Conservation (phyloP, 2,329 filamentous ascomycete species). For the Botrytis medusae region DNA sequence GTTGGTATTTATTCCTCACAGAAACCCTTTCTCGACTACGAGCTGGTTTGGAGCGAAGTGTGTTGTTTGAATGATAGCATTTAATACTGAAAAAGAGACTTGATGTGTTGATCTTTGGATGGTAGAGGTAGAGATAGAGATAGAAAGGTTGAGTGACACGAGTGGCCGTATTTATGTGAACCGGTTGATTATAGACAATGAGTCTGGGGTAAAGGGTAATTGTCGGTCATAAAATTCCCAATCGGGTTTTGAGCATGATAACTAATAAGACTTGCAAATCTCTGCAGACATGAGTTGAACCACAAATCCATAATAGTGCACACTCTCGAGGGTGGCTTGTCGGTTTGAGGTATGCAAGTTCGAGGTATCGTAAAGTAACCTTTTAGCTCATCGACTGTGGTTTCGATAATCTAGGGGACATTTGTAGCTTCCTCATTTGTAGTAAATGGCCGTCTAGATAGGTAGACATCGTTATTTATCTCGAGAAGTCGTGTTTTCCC, state of each 20-base stretch:
- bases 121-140: neutral
- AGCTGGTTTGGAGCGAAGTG: constrained; percentile 33
- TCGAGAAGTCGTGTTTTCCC: neutral
- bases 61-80: constrained; percentile 32
- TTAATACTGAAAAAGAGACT: neutral
- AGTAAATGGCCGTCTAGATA: neutral
- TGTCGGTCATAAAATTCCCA: neutral
- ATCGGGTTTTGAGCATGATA: neutral
- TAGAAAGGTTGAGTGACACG: neutral
- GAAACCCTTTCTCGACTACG: constrained; percentile 36
- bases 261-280: neutral
- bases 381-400: neutral
- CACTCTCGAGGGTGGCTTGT: neutral
- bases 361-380: neutral
- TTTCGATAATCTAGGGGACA: neutral
- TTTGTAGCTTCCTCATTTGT: neutral
- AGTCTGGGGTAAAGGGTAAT: neutral
- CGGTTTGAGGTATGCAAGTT: neutral
- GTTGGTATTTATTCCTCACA: constrained; percentile 33
- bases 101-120: neutral
- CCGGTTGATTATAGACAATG: neutral
- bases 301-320: constrained; percentile 27
- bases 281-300: neutral
- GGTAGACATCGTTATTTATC: neutral
- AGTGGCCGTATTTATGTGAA: neutral